Evolutionary conservation across 2,329 filamentous ascomycete genomes (phyloP), one percentile per base, ranked within the genome.

Genomic region (Neurospora sp.): DNA sequence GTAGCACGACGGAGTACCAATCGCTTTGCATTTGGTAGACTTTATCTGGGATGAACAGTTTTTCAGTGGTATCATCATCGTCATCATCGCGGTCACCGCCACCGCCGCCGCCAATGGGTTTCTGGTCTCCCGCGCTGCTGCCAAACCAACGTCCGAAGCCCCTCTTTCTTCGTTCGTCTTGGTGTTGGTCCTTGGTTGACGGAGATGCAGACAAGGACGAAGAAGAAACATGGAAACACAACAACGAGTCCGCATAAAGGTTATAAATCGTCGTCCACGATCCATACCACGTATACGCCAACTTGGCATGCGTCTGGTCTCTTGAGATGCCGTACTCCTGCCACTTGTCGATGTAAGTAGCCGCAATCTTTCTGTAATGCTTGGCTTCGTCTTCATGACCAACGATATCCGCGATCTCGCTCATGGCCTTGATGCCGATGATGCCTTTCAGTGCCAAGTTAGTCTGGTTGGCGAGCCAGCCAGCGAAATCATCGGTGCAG

Each of bases 191-290:
- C 6, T 28, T 28, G 4, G 10, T 52, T 12, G 43, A 52, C 8
- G 10, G 1, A 3, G 19, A 28, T 11, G 19, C 4, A 8, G 43
- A 52, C 1, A 2, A 23, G 1, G 43, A 52, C 0, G 33, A 6
- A 12, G 71, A 68, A 15, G 76, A 77, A 67, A 82, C 83, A 75
- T 94, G 91, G 83, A 96, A 96, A 81, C 92, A 96, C 40, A 96
- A 86, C 28, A 95, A 88, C 85, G 75, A 77, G 77, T 93, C 91
- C 33, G 91, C 90, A 79, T 90, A 95, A 12, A 93, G 84, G 73
- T 92, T 92, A 80, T 94, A 94, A 28, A 93, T 83, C 0, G 91
- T 93, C 6, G 91, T 93, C 91, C 91, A 94, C 67, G 90, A 92
- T 15, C 91, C 91, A 73, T 91, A 91, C 91, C 91, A 93, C 72